Evolutionary conservation across 2,329 filamentous ascomycete species (phyloP), one percentile per base, ranked within the genome.

Genomic region (Reticulascus tulasneorum): DNA sequence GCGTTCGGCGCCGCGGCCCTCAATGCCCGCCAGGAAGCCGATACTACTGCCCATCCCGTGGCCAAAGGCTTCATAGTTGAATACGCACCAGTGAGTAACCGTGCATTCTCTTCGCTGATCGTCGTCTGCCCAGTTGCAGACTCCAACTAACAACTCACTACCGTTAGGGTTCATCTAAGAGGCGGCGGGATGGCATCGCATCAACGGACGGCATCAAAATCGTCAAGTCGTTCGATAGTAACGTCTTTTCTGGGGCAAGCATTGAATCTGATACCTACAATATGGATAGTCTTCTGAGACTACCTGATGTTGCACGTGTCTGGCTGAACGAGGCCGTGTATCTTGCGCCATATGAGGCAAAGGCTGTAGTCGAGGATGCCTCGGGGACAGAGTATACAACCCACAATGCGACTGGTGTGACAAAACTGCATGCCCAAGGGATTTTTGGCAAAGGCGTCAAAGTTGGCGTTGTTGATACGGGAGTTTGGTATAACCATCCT

Each of bases 391-490:
- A 57, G 31, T 60, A 60, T 33, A 55, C 56, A 3, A 43, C 54
- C n/a, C 62, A 65, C 30, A 52, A 50, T 17, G 57, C 55, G 46
- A 66, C 63, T 3, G 61, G 62, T 5, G 62, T 66, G 5, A 53
- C 60, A 28, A 56, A 50, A 38, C 50, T 66, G 4, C 63, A 66
- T 22, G 50, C 52, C 8, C 42, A 46, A n/a, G 63, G 62, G 2
- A 53, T 64, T 19, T 49, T 54, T 11, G 63, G 63, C 5, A 59
- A 57, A 25, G 62, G 61, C 2, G 58, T 53, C 7, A 65, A 54
- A 21, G 44, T 66, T 21, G 63, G 61, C 7, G 53, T 66, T 19
- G 55, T 66, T 20, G 63, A 66, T 32, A 63, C 59, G 1, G 63
- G 63, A 0, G 50, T 66, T 12, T 60, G 63, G 35, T 66, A 66